Evolutionary conservation across 345 rosid species (phyloP).

Genomic region (Populus simonii): DNA sequence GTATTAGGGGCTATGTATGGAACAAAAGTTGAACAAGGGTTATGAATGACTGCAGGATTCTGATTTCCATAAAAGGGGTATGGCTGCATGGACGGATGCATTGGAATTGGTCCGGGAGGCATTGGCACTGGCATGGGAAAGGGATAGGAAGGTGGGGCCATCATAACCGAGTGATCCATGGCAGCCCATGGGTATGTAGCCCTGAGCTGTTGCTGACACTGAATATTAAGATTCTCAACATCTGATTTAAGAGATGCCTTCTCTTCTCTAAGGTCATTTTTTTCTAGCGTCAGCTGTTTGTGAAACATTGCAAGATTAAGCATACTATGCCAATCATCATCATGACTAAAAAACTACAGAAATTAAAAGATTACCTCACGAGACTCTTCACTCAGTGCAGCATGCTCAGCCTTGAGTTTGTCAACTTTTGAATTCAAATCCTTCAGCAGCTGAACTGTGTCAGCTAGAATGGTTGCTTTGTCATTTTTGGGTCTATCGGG

Average conservation of each 20-base stretch:
- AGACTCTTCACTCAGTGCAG: constrained; percentile 70
- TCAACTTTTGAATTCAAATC: constrained; percentile 75
- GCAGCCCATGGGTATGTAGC: constrained; percentile 63
- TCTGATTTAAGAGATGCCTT: constrained; percentile 72
- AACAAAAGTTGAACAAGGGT: constrained; percentile 61
- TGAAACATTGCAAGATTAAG: neutral
- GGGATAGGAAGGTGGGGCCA: constrained; percentile 73
- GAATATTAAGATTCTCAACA: constrained; percentile 63
- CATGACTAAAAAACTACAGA: neutral
- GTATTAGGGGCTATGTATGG: constrained; percentile 61
- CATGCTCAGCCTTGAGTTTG: constrained; percentile 70
- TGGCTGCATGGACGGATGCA: constrained; percentile 79
- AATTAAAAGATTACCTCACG: constrained; percentile 52
- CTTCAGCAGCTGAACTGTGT: constrained; percentile 76
- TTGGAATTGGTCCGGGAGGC: constrained; percentile 75
- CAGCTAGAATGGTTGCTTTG: constrained; percentile 75
- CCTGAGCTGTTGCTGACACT: constrained; percentile 75
- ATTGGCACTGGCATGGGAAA: constrained; percentile 70
- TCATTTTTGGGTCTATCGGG: constrained; percentile 90
- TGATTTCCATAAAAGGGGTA: constrained; percentile 70
- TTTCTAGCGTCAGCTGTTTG: constrained; percentile 75
- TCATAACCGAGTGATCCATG: constrained; percentile 64
- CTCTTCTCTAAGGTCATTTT: constrained; percentile 86
- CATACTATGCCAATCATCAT: neutral
- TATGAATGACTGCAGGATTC: constrained; percentile 61